These are phyloP conservation scores for Geranium brycei DNA, from an alignment of 345 rosid genomes.

Conservation along the genomic window DNA sequence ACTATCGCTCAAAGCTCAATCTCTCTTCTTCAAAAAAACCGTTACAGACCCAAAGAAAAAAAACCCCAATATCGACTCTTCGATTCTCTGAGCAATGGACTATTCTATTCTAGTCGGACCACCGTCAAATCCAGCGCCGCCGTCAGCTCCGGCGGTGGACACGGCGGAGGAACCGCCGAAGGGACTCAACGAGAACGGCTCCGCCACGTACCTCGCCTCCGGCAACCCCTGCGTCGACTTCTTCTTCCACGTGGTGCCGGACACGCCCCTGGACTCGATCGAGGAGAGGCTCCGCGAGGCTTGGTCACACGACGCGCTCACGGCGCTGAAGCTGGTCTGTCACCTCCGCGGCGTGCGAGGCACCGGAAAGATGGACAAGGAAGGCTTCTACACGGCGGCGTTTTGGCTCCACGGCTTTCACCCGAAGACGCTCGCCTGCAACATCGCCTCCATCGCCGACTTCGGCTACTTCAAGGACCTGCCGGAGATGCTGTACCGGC, in stretches of 20 bases:
- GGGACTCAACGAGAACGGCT: conserved; percentile 32
- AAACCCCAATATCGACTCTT: no score
- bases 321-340: conserved; percentile 44
- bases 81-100: no score
- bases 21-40: no score
- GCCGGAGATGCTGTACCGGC: conserved; percentile 4
- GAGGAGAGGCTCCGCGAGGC: conserved; percentile 17
- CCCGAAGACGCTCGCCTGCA: conserved; percentile 53
- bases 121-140: no score
- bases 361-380: conserved; percentile 47
- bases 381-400: conserved; percentile 49
- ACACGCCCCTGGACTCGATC: conserved; percentile 21
- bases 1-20: no score
- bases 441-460: conserved; percentile 17
- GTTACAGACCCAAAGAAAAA: no score
- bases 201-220: conserved; percentile 26
- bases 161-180: conserved; percentile 13
- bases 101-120: no score
- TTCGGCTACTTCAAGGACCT: conserved; percentile 30
- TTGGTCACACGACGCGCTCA: conserved; percentile 42
- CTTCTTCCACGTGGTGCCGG: conserved; percentile 49
- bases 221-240: conserved; percentile 22
- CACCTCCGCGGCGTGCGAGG: conserved; percentile 66
- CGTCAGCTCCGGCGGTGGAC: no score
- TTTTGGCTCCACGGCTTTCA: conserved; percentile 43